Base-by-base conservation (phyloP, 1,139 yeast species). In the Suhomyces chickasaworum region DNA sequence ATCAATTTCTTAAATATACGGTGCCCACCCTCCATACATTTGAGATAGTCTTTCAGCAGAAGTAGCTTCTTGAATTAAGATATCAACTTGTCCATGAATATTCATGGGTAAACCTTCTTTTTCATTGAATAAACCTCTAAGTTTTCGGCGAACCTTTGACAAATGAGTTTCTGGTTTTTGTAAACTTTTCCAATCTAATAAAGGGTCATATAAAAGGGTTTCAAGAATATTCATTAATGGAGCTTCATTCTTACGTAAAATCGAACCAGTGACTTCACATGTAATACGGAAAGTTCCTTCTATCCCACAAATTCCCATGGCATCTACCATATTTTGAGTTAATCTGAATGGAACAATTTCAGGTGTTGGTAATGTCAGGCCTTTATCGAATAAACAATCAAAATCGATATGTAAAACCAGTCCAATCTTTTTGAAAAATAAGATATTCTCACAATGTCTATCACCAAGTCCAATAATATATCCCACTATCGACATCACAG, bases 401-500 rank as follows among this genome's bases (percentile, higher is more conserved):
- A 93, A 95, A 66, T 95, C 99, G 48, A 95, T 97, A 64, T 95
- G 99, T 52, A 95, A 69, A 0, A 90, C 82, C 8, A 83, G 83
- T 1, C 99, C 99, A 2, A 83, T 79, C 37, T 77, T 79, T 54
- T 86, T 84, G 58, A 86, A 80, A 41, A 93, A 71, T 45, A 95
- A 67, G 21, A 95, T 81, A 60, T 95, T 95, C 60, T 95, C 99
- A 58, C 96, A 88, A 62, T 95, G 99, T 25, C 99, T 75, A 65
- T 95, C 99, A 17, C 99, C 99, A 42, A 95, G 75, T 6, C 96
- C 95, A 41, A 86, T 73, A 46, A 93, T 82, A 60, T 88, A 89
- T 0, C 99, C 99, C 8, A 93, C 96, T 72, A 93, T 89, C 0
- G 97, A 90, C 93, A 95, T 95, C 0, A 91, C 99, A 0, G 98